A percentile compares a stretch with the other conserved stretches of the same genome.
Evolutionary conservation across 768 basidiomycete genomes (phyloP).

Genomic region (Paxillus ammoniavirescens): DNA sequence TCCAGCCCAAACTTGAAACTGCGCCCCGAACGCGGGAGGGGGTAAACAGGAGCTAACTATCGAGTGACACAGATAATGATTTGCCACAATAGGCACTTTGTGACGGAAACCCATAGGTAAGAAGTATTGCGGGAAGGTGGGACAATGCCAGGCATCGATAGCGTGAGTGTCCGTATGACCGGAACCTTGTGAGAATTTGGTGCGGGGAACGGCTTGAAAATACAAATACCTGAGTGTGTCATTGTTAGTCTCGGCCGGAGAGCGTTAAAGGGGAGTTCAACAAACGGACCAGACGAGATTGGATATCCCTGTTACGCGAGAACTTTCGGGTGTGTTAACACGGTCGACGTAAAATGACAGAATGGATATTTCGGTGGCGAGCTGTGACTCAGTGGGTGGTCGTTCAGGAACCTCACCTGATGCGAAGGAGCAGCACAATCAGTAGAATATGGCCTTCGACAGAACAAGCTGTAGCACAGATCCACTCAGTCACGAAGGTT

Average conservation of each 20-base stretch:
- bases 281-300: slow-evolving; percentile 15
- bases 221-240: slow-evolving; percentile 1
- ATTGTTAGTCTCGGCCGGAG: not conserved
- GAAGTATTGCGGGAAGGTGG: slow-evolving; percentile 17
- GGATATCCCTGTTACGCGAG: slow-evolving; percentile 20
- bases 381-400: slow-evolving; percentile 17
- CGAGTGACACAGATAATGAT: slow-evolving; percentile 21
- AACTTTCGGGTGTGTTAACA: slow-evolving; percentile 7
- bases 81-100: slow-evolving; percentile 4
- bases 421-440: slow-evolving; percentile 6
- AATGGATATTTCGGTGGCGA: slow-evolving; percentile 1
- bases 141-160: slow-evolving; percentile 8
- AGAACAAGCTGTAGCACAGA: slow-evolving; percentile 3
- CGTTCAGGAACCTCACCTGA: slow-evolving; percentile 16
- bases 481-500: slow-evolving; percentile 3
- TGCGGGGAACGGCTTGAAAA: not conserved
- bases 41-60: slow-evolving; percentile 19
- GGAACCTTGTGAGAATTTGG: slow-evolving; percentile 14
- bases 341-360: slow-evolving; percentile 27
- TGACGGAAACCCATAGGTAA: slow-evolving; percentile 12
- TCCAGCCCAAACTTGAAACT: not conserved
- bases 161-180: slow-evolving; percentile 5
- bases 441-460: not conserved
- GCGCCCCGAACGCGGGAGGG: not conserved
- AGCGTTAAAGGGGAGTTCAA: slow-evolving; percentile 7